phyloP scores from a whole-genome alignment of 371 early-diverging fungal species.

The Rhizopus sp. region DNA sequence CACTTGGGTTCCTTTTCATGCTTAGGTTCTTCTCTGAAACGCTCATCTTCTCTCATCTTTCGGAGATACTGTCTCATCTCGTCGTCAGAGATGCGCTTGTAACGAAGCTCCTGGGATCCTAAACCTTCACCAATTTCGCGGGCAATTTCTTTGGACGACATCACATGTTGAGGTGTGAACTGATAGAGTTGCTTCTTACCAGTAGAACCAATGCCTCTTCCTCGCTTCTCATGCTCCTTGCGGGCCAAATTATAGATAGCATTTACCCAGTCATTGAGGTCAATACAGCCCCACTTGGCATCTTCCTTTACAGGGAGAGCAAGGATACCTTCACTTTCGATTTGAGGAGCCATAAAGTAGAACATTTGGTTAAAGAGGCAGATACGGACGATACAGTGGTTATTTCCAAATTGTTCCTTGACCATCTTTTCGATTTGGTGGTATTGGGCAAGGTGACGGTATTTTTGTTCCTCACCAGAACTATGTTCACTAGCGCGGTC shows the following conservation, averaged over 20 bases:
- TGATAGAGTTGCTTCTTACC: constrained; percentile 26
- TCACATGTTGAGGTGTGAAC: constrained; percentile 23
- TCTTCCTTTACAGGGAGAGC: constrained; percentile 31
- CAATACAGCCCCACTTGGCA: constrained; percentile 32
- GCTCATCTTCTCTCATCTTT: constrained; percentile 27
- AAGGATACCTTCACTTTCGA: constrained; percentile 29
- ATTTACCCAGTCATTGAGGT: constrained; percentile 36
- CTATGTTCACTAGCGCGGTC: constrained; percentile 21
- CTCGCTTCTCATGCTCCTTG: constrained; percentile 11
- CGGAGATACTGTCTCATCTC: constrained; percentile 30
- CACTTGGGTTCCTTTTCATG: constrained; percentile 9
- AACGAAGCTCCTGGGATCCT: constrained; percentile 22
- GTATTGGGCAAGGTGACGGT: constrained; percentile 23
- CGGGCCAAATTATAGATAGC: constrained; percentile 28
- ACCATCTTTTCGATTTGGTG: constrained; percentile 32
- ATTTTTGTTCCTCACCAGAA: constrained; percentile 6
- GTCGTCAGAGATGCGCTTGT: constrained; percentile 9
- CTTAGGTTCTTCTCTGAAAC: constrained; percentile 31
- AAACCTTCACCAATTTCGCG: constrained; percentile 32
- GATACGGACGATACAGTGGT: constrained; percentile 29
- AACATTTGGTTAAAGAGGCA: constrained; percentile 32
- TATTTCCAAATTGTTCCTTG: constrained; percentile 28
- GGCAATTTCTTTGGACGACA: constrained; percentile 25
- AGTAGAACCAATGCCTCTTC: background rate
- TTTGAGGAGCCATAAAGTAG: constrained; percentile 37